These are phyloP conservation scores for Mortierella claussenii DNA, from an alignment of 192 early-diverging fungal species.

Conservation along the genomic window DNA sequence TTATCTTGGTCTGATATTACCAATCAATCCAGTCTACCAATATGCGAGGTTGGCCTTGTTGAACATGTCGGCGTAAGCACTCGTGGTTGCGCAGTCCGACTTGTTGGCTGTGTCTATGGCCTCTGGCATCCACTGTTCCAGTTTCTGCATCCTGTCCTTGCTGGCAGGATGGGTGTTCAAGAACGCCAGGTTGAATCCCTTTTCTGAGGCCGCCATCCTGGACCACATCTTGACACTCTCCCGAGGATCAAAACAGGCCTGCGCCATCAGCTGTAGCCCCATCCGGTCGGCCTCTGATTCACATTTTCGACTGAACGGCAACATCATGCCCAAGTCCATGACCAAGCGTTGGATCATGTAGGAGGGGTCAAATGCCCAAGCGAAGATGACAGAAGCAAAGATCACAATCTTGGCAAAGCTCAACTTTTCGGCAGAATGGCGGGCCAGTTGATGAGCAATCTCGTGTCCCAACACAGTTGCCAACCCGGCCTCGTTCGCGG, in stretches of 20 bases:
- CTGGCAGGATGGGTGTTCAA: conserved; percentile 89
- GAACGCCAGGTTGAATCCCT: conserved; percentile 65
- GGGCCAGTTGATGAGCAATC: conserved; percentile 91
- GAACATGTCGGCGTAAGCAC: conserved; percentile 42
- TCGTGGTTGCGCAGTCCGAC: conserved; percentile 61
- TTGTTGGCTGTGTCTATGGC: conserved; percentile 59
- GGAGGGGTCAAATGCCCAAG: conserved; percentile 76
- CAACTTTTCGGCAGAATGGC: conserved; percentile 92
- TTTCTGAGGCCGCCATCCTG: conserved; percentile 70
- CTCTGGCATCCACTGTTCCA: conserved; percentile 74
- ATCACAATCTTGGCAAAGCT: conserved; percentile 74
- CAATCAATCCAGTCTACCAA: no score
- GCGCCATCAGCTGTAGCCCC: conserved; percentile 88
- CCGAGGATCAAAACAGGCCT: conserved; percentile 91
- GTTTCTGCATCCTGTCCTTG: conserved; percentile 69
- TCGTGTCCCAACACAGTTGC: conserved; percentile 96
- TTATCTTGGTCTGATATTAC: no score
- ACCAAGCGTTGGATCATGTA: conserved; percentile 68
- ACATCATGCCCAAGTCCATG: conserved; percentile 76
- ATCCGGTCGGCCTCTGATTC: conserved; percentile 96
- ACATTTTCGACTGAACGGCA: conserved; percentile 88
- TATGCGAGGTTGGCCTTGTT: conserved; percentile 25
- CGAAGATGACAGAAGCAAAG: conserved; percentile 66
- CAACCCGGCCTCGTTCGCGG: conserved; percentile 83
- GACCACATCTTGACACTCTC: conserved; percentile 86